These are phyloP conservation scores for Termitomyces sp. DNA, from an alignment of 768 basidiomycete species.

Conservation along the genomic window DNA sequence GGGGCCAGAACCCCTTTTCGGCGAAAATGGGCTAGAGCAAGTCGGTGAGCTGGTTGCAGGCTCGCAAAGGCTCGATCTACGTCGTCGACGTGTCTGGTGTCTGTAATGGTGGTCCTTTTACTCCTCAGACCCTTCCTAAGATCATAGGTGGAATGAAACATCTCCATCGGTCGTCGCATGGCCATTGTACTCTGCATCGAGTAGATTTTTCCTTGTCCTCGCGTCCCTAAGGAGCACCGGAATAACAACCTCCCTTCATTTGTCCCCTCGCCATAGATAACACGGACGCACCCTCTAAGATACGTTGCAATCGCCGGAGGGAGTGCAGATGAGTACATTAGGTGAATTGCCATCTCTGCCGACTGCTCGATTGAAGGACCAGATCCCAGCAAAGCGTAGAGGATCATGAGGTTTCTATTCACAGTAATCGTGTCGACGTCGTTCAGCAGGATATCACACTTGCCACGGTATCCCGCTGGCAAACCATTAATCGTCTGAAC, in stretches of 20 bases:
- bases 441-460: conserved; percentile 37
- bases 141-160: conserved; percentile 28
- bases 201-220: conserved; percentile 32
- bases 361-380: conserved; percentile 38
- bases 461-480: conserved; percentile 18
- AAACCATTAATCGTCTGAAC: conserved; percentile 20
- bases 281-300: conserved; percentile 30
- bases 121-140: conserved; percentile 27
- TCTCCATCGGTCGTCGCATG: conserved; percentile 35
- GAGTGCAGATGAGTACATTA: conserved; percentile 41
- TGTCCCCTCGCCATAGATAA: conserved; percentile 31
- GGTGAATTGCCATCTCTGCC: conserved; percentile 37
- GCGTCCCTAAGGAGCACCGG: conserved; percentile 26
- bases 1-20: conserved; percentile 37
- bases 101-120: conserved; percentile 28
- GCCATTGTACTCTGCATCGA: conserved; percentile 35
- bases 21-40: conserved; percentile 34
- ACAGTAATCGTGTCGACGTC: conserved; percentile 33
- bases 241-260: conserved; percentile 34
- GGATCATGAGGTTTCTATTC: conserved; percentile 39
- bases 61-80: conserved; percentile 36
- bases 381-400: conserved; percentile 33
- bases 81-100: conserved; percentile 36
- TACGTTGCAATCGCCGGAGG: conserved; percentile 32
- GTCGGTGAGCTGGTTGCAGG: conserved; percentile 38